Evolutionary conservation across 1,284 basidiomycete species (phyloP).

Genomic region (Tranzscheliella williamsii): DNA sequence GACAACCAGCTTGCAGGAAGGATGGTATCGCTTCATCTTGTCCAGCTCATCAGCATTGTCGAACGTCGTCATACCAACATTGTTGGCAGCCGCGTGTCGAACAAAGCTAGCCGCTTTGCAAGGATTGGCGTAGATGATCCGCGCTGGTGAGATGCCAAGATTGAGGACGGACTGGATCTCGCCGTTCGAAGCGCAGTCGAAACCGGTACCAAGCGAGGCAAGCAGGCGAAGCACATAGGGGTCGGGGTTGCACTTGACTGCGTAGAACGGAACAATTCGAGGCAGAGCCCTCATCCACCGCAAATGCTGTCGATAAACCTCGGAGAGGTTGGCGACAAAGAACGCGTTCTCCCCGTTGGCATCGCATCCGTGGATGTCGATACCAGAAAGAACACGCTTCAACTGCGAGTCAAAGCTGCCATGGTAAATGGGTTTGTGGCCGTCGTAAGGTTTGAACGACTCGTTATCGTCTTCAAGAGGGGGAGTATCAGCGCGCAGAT

Average conservation of each 20-base stretch:
- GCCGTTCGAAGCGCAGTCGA: conserved; percentile 96
- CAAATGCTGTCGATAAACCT: conserved; percentile 82
- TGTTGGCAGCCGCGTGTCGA: conserved; percentile 75
- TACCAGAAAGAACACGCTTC: conserved; percentile 37
- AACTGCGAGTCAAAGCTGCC: conserved; percentile 52
- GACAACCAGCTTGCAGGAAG: conserved; percentile 81
- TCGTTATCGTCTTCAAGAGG: conserved; percentile 40
- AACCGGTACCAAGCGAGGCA: conserved; percentile 84
- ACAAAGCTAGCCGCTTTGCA: conserved; percentile 96
- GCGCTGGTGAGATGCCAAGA: conserved; percentile 66
- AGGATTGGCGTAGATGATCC: conserved; percentile 97
- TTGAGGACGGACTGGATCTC: conserved; percentile 84
- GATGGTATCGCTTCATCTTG: conserved; percentile 85
- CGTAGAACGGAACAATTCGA: conserved; percentile 81
- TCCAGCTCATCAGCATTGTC: conserved; percentile 97
- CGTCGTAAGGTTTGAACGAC: conserved; percentile 32
- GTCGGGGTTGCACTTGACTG: conserved; percentile 97
- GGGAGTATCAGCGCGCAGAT: conserved; percentile 31
- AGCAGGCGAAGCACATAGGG: conserved; percentile 88
- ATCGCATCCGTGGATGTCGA: conserved; percentile 63
- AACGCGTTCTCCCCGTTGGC: conserved; percentile 87
- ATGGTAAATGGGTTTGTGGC: conserved; percentile 43
- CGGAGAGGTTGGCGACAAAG: conserved; percentile 89
- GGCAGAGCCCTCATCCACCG: conserved; percentile 77
- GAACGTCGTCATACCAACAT: conserved; percentile 93